phyloP scores from a whole-genome alignment of 208 protist genomes.

The Leishmania martiniquensis region DNA sequence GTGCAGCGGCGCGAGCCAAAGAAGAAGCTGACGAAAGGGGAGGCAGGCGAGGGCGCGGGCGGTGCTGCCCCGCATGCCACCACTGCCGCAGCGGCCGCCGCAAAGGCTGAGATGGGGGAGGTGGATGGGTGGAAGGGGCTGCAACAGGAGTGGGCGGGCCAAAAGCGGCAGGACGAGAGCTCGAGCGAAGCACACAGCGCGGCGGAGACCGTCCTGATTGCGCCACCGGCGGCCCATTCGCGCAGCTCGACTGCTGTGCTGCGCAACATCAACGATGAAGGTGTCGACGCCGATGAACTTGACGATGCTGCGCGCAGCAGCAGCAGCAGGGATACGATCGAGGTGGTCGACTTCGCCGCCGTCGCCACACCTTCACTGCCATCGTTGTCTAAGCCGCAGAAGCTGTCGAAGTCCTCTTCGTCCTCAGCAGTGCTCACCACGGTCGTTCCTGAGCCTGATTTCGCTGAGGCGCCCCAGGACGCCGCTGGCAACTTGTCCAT shows the following conservation, averaged over 20 bases:
- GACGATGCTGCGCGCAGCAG: neutral
- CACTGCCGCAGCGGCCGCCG: neutral
- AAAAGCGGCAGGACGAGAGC: neutral
- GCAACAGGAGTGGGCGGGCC: neutral
- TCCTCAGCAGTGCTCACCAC: neutral
- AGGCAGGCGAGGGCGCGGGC: neutral
- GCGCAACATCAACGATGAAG: neutral
- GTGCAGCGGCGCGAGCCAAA: constrained; percentile 57
- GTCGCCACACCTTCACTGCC: neutral
- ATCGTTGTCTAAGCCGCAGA: neutral
- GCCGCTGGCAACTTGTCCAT: neutral
- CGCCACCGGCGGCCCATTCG: neutral
- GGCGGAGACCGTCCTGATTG: neutral
- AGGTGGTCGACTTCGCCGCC: neutral
- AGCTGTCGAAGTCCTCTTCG: neutral
- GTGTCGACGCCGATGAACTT: neutral
- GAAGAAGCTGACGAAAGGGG: constrained; percentile 20
- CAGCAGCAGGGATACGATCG: neutral
- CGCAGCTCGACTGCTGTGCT: neutral
- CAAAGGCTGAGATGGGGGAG: neutral
- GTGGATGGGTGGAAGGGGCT: neutral
- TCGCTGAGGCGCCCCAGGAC: neutral
- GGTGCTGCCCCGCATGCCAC: neutral
- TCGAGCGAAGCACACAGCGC: neutral
- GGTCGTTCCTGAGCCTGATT: neutral